Conservation (phyloP, 345 rosid genomes). For the Eucalyptus brandiana region DNA sequence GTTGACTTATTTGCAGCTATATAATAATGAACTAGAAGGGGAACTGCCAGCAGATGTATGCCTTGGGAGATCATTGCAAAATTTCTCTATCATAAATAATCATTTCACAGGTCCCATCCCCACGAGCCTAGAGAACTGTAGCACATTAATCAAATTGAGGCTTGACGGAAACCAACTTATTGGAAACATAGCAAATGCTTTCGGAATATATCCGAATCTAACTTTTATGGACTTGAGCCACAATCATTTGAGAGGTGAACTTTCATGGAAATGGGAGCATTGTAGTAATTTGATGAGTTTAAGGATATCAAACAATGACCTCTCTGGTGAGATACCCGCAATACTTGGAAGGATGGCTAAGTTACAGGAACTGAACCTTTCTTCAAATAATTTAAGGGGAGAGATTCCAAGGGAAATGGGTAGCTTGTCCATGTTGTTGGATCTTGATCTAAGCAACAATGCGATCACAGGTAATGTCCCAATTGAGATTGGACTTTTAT, state of each 20-base stretch:
- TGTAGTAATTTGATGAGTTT: not conserved
- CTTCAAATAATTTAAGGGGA: not conserved
- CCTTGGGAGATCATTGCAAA: not conserved
- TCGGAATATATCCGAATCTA: not conserved
- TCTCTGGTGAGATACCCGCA: not conserved
- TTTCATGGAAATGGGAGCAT: not conserved
- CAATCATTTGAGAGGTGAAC: not conserved
- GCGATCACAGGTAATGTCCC: not conserved
- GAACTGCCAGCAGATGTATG: not conserved
- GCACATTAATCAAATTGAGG: not conserved
- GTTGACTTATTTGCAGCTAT: fast-evolving
- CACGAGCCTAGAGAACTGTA: not conserved
- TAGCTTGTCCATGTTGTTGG: not conserved
- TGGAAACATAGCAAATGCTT: not conserved
- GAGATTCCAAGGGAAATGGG: not conserved
- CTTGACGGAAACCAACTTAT: fast-evolving
- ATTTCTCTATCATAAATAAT: fast-evolving
- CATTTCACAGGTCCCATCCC: not conserved
- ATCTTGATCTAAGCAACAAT: not conserved
- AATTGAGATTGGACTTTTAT: not conserved
- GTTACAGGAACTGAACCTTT: not conserved
- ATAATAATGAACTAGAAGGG: not conserved
- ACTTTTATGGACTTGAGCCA: not conserved
- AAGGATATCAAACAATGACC: not conserved
- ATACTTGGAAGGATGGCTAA: not conserved